Conservation (phyloP, 768 basidiomycete genomes). For the Termitomyces sp. region DNA sequence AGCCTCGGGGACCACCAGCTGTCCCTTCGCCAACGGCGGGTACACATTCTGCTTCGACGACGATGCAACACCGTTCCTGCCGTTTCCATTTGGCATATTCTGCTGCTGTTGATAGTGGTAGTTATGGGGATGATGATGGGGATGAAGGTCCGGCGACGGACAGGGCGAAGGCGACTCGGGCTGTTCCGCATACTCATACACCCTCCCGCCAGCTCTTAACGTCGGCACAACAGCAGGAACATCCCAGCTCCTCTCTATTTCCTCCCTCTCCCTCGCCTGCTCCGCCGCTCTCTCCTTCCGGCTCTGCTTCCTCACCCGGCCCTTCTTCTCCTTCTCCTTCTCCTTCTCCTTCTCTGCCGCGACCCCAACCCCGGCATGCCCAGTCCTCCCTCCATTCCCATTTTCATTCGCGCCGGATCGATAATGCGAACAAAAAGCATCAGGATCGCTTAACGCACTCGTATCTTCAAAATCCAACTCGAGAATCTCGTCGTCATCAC, state of each 20-base stretch:
- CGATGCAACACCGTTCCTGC: not conserved
- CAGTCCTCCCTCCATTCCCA: slow-evolving; percentile 5
- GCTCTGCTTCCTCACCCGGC: slow-evolving; percentile 24
- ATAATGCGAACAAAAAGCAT: slow-evolving; percentile 42
- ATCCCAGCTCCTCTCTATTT: slow-evolving; percentile 65
- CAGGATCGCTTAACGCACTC: slow-evolving; percentile 67
- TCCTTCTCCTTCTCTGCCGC: not conserved
- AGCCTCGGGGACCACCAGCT: slow-evolving; percentile 14
- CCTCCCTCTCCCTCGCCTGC: slow-evolving; percentile 38
- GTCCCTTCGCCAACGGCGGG: slow-evolving; percentile 15
- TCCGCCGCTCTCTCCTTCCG: slow-evolving; percentile 32
- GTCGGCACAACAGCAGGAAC: slow-evolving; percentile 31
- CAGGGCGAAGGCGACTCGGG: slow-evolving; percentile 17
- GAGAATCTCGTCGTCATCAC: slow-evolving; percentile 70
- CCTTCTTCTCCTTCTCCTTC: slow-evolving; percentile 17
- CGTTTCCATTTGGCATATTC: not conserved
- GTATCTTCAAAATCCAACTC: slow-evolving; percentile 77
- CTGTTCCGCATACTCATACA: slow-evolving; percentile 9
- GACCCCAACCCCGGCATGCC: not conserved
- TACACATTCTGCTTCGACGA: not conserved
- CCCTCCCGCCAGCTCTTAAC: slow-evolving; percentile 8
- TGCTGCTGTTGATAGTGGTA: not conserved
- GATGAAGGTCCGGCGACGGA: slow-evolving; percentile 6
- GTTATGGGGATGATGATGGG: not conserved
- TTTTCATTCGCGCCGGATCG: not conserved